Conservation (phyloP, 1,284 basidiomycete genomes). For the Pascua sp. region DNA sequence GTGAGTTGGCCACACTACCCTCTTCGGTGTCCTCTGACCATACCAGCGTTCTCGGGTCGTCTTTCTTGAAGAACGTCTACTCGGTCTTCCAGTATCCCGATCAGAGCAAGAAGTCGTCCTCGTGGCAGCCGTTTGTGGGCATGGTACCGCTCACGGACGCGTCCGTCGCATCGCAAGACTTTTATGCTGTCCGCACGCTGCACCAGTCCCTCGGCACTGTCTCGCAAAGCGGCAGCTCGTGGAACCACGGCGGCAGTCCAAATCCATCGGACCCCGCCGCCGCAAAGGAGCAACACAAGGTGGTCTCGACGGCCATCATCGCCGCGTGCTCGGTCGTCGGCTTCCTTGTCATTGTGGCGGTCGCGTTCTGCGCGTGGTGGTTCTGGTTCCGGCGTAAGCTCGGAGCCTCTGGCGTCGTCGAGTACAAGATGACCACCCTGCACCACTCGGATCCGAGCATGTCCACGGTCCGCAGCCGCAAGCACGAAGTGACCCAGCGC, state of each 20-base stretch:
- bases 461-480: conserved; percentile 33
- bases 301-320: conserved; percentile 37
- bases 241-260: not conserved
- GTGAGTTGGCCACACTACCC: not conserved
- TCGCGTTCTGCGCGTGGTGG: conserved; percentile 45
- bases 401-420: conserved; percentile 36
- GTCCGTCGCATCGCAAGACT: conserved; percentile 41
- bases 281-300: conserved; percentile 12
- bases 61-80: conserved; percentile 49
- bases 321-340: conserved; percentile 40
- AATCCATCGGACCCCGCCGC: not conserved
- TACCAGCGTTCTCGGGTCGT: conserved; percentile 41
- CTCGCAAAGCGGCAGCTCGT: conserved; percentile 9
- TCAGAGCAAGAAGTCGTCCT: conserved; percentile 15
- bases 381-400: conserved; percentile 45
- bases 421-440: conserved; percentile 21
- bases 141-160: conserved; percentile 42
- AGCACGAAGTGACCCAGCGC: conserved; percentile 37
- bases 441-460: conserved; percentile 19
- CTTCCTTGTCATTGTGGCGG: conserved; percentile 41
- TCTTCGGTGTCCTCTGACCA: conserved; percentile 5
- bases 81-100: conserved; percentile 48
- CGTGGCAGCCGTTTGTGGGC: conserved; percentile 46
- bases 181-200: conserved; percentile 43
- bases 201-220: conserved; percentile 35